These are phyloP conservation scores for Litchi chinensis DNA, from an alignment of 345 rosid species.

Conservation along the genomic window DNA sequence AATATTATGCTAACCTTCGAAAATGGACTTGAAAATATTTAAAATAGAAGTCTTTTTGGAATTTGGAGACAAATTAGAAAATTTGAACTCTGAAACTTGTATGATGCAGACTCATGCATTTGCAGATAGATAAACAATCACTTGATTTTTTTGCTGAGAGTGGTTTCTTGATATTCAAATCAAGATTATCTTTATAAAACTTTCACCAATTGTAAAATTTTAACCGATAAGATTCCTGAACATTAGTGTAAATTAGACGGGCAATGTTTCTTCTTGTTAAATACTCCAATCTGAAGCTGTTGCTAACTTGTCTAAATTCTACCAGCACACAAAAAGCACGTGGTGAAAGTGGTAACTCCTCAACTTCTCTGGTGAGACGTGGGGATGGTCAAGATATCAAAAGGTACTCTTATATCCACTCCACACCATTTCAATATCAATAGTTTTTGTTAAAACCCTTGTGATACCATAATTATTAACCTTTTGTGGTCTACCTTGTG, in stretches of 20 bases:
- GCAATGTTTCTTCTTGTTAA: neutral
- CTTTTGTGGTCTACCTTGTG: slow-evolving; percentile 1
- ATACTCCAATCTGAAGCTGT: neutral
- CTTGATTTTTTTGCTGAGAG: neutral
- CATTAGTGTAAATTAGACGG: neutral
- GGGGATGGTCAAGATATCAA: slow-evolving; percentile 46
- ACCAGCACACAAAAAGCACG: slow-evolving; percentile 30
- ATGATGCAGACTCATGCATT: neutral
- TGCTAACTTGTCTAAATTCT: neutral
- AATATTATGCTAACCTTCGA: neutral
- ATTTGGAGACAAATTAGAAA: neutral
- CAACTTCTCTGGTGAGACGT: slow-evolving; percentile 38
- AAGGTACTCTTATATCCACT: slow-evolving; percentile 28
- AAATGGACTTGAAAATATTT: neutral
- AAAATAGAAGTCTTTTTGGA: neutral
- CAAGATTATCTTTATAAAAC: neutral
- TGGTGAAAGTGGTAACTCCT: slow-evolving; percentile 31
- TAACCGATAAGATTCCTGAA: neutral
- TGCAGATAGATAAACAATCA: neutral
- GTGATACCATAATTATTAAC: neutral
- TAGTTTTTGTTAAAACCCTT: neutral
- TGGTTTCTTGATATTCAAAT: neutral
- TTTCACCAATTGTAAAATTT: neutral
- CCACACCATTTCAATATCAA: neutral
- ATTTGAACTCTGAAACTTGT: neutral